Conservation (phyloP, 345 rosid species). For the Hirschfeldia incana region DNA sequence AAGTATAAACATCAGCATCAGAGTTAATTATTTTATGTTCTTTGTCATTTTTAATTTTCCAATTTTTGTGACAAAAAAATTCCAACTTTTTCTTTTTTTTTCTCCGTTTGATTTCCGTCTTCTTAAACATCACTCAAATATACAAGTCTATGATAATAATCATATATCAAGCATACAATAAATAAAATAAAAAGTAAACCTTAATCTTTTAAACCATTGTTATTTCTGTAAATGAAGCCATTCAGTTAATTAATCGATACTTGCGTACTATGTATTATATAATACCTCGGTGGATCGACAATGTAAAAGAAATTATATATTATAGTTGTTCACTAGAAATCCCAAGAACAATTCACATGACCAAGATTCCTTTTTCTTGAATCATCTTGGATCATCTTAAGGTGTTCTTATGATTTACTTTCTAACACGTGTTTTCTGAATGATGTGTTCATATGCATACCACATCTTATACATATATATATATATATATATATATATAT, state of each 20-base stretch:
- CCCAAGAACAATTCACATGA: constrained; percentile 28
- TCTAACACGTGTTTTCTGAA: constrained; percentile 31
- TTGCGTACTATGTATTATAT: background rate
- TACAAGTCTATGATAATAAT: too few relatives aligned
- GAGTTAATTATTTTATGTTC: too few relatives aligned
- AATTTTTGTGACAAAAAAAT: too few relatives aligned
- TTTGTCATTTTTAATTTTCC: too few relatives aligned
- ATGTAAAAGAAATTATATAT: background rate
- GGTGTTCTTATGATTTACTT: constrained; percentile 19
- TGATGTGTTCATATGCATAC: constrained; percentile 29
- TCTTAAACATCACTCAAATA: too few relatives aligned
- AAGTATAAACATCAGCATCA: too few relatives aligned
- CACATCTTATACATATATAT: background rate
- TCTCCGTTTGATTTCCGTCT: too few relatives aligned
- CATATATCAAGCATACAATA: too few relatives aligned
- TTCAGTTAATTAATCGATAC: background rate
- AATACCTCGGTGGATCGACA: background rate
- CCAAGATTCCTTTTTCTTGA: constrained; percentile 25
- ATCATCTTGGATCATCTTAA: constrained; percentile 14
- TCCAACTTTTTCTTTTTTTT: too few relatives aligned
- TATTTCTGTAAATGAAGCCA: background rate
- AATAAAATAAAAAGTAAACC: too few relatives aligned
- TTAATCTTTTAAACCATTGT: too few relatives aligned
- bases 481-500: background rate
- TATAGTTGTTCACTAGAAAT: background rate